phyloP scores from a whole-genome alignment of 1,139 yeast genomes.

The Lodderomyces orthopsilosis region DNA sequence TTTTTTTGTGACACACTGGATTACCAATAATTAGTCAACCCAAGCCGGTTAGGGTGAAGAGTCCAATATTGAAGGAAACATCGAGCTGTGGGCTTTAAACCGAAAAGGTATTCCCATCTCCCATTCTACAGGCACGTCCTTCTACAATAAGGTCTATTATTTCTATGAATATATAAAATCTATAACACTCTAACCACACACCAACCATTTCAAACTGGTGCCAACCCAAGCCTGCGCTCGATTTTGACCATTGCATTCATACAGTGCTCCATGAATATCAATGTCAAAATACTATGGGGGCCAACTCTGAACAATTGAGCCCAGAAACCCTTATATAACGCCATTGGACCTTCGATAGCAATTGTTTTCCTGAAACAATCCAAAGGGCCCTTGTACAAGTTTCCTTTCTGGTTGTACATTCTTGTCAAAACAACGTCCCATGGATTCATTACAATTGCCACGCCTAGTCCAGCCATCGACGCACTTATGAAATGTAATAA shows the following conservation, averaged over 20 bases:
- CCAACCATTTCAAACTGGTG: not conserved
- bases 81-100: too few species aligned
- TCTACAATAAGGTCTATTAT: not conserved
- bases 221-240: slow-evolving; percentile 14
- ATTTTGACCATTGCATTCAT: slow-evolving; percentile 52
- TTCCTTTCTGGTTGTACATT: slow-evolving; percentile 91
- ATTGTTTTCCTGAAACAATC: slow-evolving; percentile 88
- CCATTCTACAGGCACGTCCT: not conserved
- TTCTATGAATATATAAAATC: not conserved
- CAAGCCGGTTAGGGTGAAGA: too few species aligned
- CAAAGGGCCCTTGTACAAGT: slow-evolving; percentile 78
- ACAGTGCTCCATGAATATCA: slow-evolving; percentile 94
- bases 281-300: slow-evolving; percentile 88
- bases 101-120: too few species aligned
- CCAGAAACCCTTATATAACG: slow-evolving; percentile 90
- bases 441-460: slow-evolving; percentile 93
- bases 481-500: slow-evolving; percentile 72
- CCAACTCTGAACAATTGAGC: slow-evolving; percentile 92
- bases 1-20: not conserved
- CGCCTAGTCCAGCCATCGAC: slow-evolving; percentile 84
- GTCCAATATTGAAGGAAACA: too few species aligned
- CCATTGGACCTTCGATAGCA: slow-evolving; percentile 75
- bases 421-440: slow-evolving; percentile 95
- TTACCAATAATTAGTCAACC: too few species aligned
- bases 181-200: not conserved